These are phyloP conservation scores for Cryptosporidium meleagridis DNA, from an alignment of 169 alveolate species.

Conservation along the genomic window DNA sequence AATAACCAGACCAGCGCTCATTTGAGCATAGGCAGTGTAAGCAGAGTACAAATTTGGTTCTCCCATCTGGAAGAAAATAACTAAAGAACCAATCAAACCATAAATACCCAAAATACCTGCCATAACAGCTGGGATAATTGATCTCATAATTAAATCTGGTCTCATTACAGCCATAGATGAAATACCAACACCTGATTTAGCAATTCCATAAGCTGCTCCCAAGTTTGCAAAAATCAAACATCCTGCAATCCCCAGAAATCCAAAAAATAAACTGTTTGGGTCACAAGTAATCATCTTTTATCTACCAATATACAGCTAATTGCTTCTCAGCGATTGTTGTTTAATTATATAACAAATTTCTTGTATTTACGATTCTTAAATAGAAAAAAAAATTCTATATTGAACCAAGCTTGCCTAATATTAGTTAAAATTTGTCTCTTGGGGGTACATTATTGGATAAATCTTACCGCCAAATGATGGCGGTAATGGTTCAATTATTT, in stretches of 20 bases:
- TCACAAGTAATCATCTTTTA: conserved; percentile 83
- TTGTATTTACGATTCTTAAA: background rate
- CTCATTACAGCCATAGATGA: conserved; percentile 99
- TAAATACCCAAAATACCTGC: conserved; percentile 99
- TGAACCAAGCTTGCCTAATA: background rate
- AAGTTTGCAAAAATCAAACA: conserved; percentile 85
- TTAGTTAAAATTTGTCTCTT: conserved; percentile 61
- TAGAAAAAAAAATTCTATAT: background rate
- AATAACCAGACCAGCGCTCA: conserved; percentile 95
- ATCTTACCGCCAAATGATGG: conserved; percentile 37
- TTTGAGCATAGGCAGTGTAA: conserved; percentile 94
- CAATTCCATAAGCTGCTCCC: conserved; percentile 99
- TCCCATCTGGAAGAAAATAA: conserved; percentile 81
- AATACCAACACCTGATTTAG: conserved; percentile 99
- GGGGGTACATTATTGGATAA: conserved; percentile 64
- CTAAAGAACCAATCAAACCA: conserved; percentile 95
- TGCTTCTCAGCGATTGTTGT: background rate
- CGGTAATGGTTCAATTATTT: background rate
- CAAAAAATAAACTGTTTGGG: conserved; percentile 95
- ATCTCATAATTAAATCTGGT: conserved; percentile 98
- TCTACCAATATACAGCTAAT: background rate
- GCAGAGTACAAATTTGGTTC: conserved; percentile 86
- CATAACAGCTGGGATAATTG: conserved; percentile 99
- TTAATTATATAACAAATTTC: conserved; percentile 5
- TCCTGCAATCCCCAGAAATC: conserved; percentile 97